Base-by-base conservation (phyloP, 2,329 filamentous ascomycete species). In the Rutstroemia sp. region DNA sequence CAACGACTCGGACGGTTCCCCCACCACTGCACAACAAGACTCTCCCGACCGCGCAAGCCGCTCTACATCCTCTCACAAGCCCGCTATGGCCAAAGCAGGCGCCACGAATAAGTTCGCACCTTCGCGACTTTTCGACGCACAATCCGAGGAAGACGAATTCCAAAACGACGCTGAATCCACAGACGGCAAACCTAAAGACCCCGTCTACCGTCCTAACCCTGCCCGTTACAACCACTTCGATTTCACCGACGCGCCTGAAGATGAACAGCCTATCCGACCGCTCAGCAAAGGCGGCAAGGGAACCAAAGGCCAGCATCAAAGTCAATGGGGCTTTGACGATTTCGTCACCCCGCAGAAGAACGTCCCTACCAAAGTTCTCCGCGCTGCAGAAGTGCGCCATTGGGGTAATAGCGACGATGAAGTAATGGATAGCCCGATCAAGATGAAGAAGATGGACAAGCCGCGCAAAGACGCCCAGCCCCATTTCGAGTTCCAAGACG, bases 301-400 rank as follows among this genome's bases (percentile, higher is more conserved):
- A 34, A 54, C 58, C 21, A 71, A 78, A 53, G 76, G 78, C 54
- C 89, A 87, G 73, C 85, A 89, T 68, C 75, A 78, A 58, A 84
- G 84, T 61, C 86, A 89, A 60, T 96, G 92, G 91, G 83, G 84
- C 49, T 97, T 97, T 71, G 83, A 89, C 59, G 91, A 96, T 72
- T 95, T 95, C 65, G 75, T 76, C 16, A 96, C 92, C 0, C 92
- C 92, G 0, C 80, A 86, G 62, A 96, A 95, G 77, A 63, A 73
- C 25, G 76, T 82, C 48, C 77, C 80, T 4, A 74, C 78, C 47
- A 88, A 86, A 70, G 70, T 80, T 21, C 68, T 77, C 80, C 84
- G 58, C 75, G 79, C 41, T 82, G 90, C 67, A 51, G 84, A 94
- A 59, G 79, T 85, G 58, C 86, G 88, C 55, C 87, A 94, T 70